These are phyloP conservation scores for Lasiosphaeria ovina DNA, from an alignment of 495 filamentous ascomycete genomes.

Conservation along the genomic window DNA sequence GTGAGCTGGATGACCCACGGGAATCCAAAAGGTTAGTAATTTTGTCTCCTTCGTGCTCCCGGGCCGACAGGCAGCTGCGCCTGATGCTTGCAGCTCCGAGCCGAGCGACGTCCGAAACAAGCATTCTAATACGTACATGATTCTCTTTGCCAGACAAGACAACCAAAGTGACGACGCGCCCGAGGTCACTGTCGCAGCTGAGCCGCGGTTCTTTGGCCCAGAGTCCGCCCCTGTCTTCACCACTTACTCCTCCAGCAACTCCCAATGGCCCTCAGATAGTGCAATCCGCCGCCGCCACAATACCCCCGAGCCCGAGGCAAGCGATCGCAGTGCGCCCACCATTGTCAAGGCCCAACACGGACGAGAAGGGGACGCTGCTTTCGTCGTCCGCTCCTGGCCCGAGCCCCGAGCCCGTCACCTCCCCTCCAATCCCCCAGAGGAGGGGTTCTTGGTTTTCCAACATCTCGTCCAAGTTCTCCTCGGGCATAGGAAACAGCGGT, in stretches of 20 bases:
- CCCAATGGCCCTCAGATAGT: conserved; percentile 15
- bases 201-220: conserved; percentile 18
- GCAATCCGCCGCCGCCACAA: conserved; percentile 1
- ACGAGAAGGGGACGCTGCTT: conserved; percentile 33
- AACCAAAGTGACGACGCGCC: conserved; percentile 19
- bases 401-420: conserved; percentile 5
- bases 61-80: no score
- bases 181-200: conserved; percentile 24
- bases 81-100: not conserved
- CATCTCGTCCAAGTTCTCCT: conserved; percentile 89
- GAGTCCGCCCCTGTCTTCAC: conserved; percentile 6
- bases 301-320: conserved; percentile 3
- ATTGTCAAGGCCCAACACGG: conserved; percentile 28
- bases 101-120: not conserved
- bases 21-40: conserved; percentile 44
- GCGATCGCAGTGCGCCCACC: conserved; percentile 33
- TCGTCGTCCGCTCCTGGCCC: conserved; percentile 17
- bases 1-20: conserved; percentile 64
- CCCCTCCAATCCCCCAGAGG: conserved; percentile 41
- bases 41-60: not conserved
- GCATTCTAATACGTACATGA: not conserved
- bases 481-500: conserved; percentile 38
- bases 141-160: conserved; percentile 21
- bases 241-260: conserved; percentile 6
- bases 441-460: conserved; percentile 88